These are phyloP conservation scores for Trypanosoma caninum DNA, from an alignment of 208 protist species.

Conservation along the genomic window DNA sequence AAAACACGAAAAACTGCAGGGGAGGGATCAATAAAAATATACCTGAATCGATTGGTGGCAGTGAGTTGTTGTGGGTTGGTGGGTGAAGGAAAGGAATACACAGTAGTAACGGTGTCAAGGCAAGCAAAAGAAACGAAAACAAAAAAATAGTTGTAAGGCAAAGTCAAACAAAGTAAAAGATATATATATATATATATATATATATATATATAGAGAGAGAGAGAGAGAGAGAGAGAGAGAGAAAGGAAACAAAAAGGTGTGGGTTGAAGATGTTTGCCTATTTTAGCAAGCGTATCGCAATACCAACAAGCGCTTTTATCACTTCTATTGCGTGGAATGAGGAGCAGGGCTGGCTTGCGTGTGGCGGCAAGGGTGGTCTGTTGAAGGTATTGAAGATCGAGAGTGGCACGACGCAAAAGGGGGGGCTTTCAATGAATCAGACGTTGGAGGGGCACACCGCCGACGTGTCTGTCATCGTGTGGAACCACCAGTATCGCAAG, in stretches of 20 bases:
- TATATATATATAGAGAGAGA: no score
- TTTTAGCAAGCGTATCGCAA: slow-evolving; percentile 95
- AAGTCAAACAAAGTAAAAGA: not conserved
- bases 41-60: no score
- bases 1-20: no score
- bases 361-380: slow-evolving; percentile 93
- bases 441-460: slow-evolving; percentile 93
- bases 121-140: no score
- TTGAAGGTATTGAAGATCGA: slow-evolving; percentile 96
- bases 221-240: not conserved
- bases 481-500: slow-evolving; percentile 96
- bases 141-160: no score
- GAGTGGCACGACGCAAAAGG: slow-evolving; percentile 55
- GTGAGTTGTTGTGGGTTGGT: no score
- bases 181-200: slow-evolving; percentile 12
- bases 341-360: slow-evolving; percentile 96
- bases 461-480: slow-evolving; percentile 80
- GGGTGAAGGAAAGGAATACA: no score
- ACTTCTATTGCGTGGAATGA: slow-evolving; percentile 92
- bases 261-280: slow-evolving; percentile 91
- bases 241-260: not conserved
- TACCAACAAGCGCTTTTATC: slow-evolving; percentile 91
- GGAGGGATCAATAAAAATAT: no score
- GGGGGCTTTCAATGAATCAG: slow-evolving; percentile 94
- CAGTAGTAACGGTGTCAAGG: no score